Base-by-base conservation (phyloP, 202 grass and related monocot species). In the Musa balbisiana region DNA sequence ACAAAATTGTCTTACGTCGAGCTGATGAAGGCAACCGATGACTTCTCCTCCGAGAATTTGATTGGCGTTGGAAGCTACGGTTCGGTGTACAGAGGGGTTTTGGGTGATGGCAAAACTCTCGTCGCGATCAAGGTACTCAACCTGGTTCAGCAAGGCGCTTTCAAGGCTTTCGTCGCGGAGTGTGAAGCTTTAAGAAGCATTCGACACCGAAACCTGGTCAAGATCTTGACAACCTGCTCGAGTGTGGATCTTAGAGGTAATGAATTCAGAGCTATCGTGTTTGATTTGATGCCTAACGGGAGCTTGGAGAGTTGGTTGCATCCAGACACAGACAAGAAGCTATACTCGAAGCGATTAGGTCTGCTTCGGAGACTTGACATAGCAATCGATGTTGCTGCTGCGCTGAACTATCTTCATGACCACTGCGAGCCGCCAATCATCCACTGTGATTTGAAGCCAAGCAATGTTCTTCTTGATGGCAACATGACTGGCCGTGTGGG, bases 401-500 rank as follows among this genome's bases (percentile, higher is more conserved):
- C 81, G 4, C 65, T 89, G 76, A 72, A 78, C n/a, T 89, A 85
- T 67, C 87, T 89, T 33, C 82, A 89, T 62, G 69, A 84, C 70
- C 71, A 89, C 51, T 75, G 62, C 69, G 52, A n/a, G 49, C 19
- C 64, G 26, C 83, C 82, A 20, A 78, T 89, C 33, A 59, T 85
- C 29, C 87, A 89, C 52, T 85, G 87, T 71, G 83, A 89, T 71
- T 74, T 89, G 59, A 85, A 89, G 52, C 87, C 87, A 15, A 83
- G 80, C 72, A 89, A 89, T 62, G 70, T 89, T 71, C 83, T 89
- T 19, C 77, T 85, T 21, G 75, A 82, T 49, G 72, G 63, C 66
- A 80, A 85, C 19, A 67, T 85, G 67, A 66, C 70, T 55, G 83
- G 80, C 15, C 73, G 55, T 71, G 87, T 89, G 27, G 77, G 81